Conservation (phyloP, 495 filamentous ascomycete genomes). For the Pyrenula aspistea region DNA sequence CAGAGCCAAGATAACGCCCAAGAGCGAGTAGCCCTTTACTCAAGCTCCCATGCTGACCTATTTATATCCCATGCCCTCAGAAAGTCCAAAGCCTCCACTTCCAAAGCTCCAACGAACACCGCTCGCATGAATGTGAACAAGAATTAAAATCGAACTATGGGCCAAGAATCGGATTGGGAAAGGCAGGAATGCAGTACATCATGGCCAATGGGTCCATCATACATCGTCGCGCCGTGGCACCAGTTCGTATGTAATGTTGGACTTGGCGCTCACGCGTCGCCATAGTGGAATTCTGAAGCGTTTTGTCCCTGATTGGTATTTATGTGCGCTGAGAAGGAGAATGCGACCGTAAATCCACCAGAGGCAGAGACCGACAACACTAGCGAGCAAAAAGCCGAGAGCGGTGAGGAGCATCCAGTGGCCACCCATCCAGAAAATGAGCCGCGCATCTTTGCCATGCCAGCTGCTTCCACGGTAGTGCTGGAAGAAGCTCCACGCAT, state of each 20-base stretch:
- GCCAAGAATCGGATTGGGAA: not conserved
- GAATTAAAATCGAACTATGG: not conserved
- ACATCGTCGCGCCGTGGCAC: not conserved
- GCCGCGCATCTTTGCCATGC: constrained; percentile 60
- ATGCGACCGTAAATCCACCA: constrained; percentile 45
- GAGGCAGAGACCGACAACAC: constrained; percentile 39
- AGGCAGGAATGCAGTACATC: not conserved
- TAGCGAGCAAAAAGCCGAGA: constrained; percentile 47
- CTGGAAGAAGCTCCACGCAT: constrained; percentile 67
- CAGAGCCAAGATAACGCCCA: not conserved
- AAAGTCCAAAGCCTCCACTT: not conserved
- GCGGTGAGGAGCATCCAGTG: constrained; percentile 65
- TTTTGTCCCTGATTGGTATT: not conserved
- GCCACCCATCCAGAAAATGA: constrained; percentile 74
- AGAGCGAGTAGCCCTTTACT: too few species aligned
- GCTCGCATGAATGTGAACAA: not conserved
- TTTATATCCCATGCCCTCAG: not conserved
- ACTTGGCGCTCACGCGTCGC: not conserved
- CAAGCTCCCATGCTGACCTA: not conserved
- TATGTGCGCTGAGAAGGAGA: constrained; percentile 26
- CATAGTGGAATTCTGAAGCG: not conserved
- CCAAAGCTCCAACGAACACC: not conserved
- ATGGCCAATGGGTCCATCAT: not conserved
- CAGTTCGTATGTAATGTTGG: not conserved
- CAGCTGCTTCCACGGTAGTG: constrained; percentile 65